Evolutionary conservation across 371 early-diverging fungal species (phyloP).

Genomic region (Mortierella polycephala): DNA sequence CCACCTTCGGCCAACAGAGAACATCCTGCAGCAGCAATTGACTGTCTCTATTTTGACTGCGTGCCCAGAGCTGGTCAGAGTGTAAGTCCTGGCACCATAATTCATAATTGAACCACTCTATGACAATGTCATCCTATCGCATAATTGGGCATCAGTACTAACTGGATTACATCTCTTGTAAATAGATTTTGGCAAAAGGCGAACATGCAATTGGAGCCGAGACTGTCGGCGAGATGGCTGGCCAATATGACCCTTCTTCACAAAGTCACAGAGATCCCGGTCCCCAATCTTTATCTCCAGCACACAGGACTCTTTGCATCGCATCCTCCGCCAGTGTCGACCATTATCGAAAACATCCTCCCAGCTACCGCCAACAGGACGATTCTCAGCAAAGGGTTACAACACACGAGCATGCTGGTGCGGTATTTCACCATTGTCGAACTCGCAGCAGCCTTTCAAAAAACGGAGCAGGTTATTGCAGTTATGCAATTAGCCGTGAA

Average conservation of each 20-base stretch:
- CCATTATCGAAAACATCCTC: conserved; percentile 76
- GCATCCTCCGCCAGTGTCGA: conserved; percentile 66
- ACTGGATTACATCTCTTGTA: not conserved
- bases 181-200: conserved; percentile 72
- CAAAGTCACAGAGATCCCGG: conserved; percentile 74
- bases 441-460: conserved; percentile 71
- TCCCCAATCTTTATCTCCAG: conserved; percentile 70
- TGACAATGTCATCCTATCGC: not conserved
- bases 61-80: conserved; percentile 83
- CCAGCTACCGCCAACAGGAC: conserved; percentile 71
- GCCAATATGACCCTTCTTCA: conserved; percentile 80
- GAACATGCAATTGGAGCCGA: conserved; percentile 80
- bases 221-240: conserved; percentile 79
- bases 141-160: too few species aligned
- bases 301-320: conserved; percentile 62
- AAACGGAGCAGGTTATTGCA: conserved; percentile 63
- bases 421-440: conserved; percentile 71
- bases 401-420: conserved; percentile 75
- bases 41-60: conserved; percentile 70
- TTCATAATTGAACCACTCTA: not conserved
- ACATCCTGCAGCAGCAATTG: conserved; percentile 74
- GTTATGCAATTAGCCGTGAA: conserved; percentile 46
- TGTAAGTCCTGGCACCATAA: conserved; percentile 59
- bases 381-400: conserved; percentile 70
- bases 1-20: conserved; percentile 73